Evolutionary conservation across 2,329 filamentous ascomycete genomes (phyloP).

Genomic region (Aphanocladium album): DNA sequence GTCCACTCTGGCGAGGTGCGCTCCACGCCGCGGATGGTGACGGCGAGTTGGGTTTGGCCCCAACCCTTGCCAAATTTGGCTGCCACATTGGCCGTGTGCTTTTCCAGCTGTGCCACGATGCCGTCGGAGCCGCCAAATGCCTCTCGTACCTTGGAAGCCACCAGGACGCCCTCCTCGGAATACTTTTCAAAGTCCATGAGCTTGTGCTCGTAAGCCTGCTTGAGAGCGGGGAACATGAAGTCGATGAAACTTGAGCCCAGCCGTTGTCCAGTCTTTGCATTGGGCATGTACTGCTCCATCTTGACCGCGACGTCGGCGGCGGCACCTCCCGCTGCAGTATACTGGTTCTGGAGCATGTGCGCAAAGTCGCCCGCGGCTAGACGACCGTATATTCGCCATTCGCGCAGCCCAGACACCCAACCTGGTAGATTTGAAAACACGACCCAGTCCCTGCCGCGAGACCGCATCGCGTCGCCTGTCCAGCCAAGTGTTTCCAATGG

Average conservation of each 20-base stretch:
- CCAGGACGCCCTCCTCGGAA: slow-evolving; percentile 1
- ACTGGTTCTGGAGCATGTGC: not conserved
- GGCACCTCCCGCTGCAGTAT: not conserved
- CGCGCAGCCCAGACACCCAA: not conserved
- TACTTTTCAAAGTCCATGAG: slow-evolving; percentile 5
- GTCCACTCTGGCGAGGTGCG: not conserved
- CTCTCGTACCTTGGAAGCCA: not conserved
- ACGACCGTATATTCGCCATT: not conserved
- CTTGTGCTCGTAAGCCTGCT: slow-evolving; percentile 3
- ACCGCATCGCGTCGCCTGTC: not conserved
- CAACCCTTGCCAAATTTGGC: not conserved
- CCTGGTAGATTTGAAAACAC: not conserved
- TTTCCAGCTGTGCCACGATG: slow-evolving; percentile 9
- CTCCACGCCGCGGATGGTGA: slow-evolving; percentile 2
- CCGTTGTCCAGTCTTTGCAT: not conserved
- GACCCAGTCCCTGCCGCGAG: not conserved
- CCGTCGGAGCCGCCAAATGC: not conserved
- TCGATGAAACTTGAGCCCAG: slow-evolving; percentile 6
- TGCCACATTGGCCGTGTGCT: slow-evolving; percentile 10
- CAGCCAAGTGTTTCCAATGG: not conserved
- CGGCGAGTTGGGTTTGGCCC: not conserved
- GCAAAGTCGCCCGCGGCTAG: slow-evolving; percentile 3
- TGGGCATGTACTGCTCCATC: slow-evolving; percentile 7
- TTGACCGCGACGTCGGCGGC: not conserved
- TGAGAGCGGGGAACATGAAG: not conserved